Evolutionary conservation across 2,329 filamentous ascomycete genomes (phyloP).

Genomic region (Berkeleyomyces basicola): DNA sequence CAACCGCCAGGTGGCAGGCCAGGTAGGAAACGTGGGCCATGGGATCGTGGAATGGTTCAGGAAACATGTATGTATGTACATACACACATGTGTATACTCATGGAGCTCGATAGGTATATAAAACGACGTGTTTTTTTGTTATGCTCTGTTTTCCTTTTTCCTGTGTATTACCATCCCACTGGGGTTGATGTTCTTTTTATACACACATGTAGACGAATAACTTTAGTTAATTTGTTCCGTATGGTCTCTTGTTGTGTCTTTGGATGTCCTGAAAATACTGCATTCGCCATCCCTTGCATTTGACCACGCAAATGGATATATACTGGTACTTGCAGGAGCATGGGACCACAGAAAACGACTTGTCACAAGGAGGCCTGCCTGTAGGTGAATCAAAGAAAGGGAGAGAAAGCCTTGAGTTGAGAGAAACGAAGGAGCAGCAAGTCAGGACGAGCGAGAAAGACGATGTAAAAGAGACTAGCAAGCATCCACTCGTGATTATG

Average conservation of each 20-base stretch:
- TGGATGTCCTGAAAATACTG: background rate
- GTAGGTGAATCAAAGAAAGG: background rate
- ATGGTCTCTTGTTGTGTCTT: background rate
- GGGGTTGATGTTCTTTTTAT: background rate
- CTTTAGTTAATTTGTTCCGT: background rate
- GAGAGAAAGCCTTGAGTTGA: background rate
- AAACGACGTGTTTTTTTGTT: background rate
- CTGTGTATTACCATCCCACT: background rate
- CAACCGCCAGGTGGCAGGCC: background rate
- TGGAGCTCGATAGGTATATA: no score
- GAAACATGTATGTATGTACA: no score
- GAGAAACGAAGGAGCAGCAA: background rate
- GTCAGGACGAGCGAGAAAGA: background rate
- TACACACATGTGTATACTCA: no score
- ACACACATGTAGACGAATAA: background rate
- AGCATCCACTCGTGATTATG: background rate
- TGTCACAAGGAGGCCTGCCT: background rate
- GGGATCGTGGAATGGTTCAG: background rate
- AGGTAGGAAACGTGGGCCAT: background rate
- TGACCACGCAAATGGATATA: background rate
- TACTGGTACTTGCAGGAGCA: background rate
- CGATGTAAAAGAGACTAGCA: background rate
- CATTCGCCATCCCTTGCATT: background rate
- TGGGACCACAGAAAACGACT: background rate
- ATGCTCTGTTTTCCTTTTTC: background rate